Base-by-base conservation (phyloP, 169 alveolate species). In the Eimeria maxima region DNA sequence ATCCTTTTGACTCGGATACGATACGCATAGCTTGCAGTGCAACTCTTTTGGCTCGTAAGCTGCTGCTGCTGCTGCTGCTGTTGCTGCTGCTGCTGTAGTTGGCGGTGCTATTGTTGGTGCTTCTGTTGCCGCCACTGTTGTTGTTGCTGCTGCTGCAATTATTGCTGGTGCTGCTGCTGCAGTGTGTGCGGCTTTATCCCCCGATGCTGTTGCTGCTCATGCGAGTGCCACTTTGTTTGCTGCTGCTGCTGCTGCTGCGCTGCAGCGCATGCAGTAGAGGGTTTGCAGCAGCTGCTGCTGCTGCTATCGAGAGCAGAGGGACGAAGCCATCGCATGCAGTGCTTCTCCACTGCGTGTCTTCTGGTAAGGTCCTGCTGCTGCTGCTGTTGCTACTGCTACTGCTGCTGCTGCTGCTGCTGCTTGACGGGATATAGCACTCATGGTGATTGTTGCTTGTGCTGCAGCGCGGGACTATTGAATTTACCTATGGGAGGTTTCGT, bases 271-370 rank as follows among this genome's bases (percentile, higher is more conserved):
- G n/a, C 53, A 38, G 53, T 73, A 10, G 84, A 73, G 55, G 22
- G 22, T 10, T 22, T 73, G 84, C 84, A 73, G 84, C 55, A 73
- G 84, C 84, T n/a, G 55, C 84, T 73, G 84, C 84, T 73, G 84
- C 84, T 73, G 55, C 84, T 73, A 20, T 14, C 84, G 11, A 44
- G 47, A 6, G 84, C 84, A 6, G 53, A 73, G 33, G 84, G 84
- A 0, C 38, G 53, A 73, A 73, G 84, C 50, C 24, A 29, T 22
- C 20, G 84, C 45, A 38, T 18, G 50, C 55, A 73, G 47, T n/a
- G 11, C 47, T 44, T 16, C 6, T 2, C 50, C 24, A 14, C 42
- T 18, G 53, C 11, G 53, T 73, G 84, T 29, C 47, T 73, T 8
- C 50, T 73, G 84, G 84, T 73, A n/a, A 27, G 84, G 3, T 0